Evolutionary conservation across 140 eudicot genomes (phyloP).

Genomic region (Anethum foeniculum): DNA sequence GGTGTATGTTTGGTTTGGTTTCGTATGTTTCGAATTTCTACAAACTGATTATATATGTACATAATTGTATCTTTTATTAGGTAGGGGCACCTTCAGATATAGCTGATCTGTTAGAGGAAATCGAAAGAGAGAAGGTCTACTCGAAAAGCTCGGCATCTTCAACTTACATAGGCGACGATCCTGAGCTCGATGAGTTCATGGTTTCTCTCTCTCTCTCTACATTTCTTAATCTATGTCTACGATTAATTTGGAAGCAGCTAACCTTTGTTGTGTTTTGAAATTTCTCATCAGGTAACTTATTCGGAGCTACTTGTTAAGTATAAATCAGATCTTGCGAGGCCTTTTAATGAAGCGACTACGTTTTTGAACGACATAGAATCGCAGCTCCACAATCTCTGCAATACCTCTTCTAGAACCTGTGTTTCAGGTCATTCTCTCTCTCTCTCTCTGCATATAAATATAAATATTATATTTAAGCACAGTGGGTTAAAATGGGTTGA

Average conservation of each 20-base stretch:
- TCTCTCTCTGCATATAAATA: not conserved
- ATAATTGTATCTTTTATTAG: slow-evolving; percentile 17
- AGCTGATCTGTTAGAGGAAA: slow-evolving; percentile 39
- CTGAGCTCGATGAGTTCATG: slow-evolving; percentile 66
- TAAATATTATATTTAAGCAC: not conserved
- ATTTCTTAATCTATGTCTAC: no score
- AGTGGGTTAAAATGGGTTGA: not conserved
- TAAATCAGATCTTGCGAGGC: slow-evolving; percentile 57
- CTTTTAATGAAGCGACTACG: slow-evolving; percentile 54
- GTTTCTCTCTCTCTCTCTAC: slow-evolving; percentile 14
- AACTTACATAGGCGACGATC: slow-evolving; percentile 41
- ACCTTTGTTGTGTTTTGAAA: not conserved
- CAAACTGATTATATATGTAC: not conserved
- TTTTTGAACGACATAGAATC: slow-evolving; percentile 47
- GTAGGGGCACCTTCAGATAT: slow-evolving; percentile 49
- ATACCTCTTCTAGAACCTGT: slow-evolving; percentile 29
- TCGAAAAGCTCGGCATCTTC: slow-evolving; percentile 23
- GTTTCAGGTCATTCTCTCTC: slow-evolving; percentile 30
- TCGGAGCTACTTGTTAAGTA: slow-evolving; percentile 49
- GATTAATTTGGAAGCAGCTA: not conserved
- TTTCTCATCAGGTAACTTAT: slow-evolving; percentile 41
- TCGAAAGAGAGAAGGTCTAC: slow-evolving; percentile 29
- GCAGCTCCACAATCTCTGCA: slow-evolving; percentile 54
- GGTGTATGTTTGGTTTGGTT: not conserved
- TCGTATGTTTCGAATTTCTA: not conserved